phyloP scores from a whole-genome alignment of 2,329 filamentous ascomycete genomes.

The Paecilomyces variotii region DNA sequence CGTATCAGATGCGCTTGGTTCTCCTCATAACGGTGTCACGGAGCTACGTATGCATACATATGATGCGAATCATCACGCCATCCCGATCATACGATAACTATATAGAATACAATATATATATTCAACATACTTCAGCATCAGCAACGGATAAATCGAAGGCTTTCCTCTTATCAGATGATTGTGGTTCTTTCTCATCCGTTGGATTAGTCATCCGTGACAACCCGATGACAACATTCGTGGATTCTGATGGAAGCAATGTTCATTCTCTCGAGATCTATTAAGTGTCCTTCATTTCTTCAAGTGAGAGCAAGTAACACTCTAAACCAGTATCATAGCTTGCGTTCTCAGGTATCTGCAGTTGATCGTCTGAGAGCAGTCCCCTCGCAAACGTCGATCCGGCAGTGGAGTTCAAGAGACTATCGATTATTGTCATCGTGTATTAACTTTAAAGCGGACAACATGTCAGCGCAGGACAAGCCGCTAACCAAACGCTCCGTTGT shows the following conservation, averaged over 20 bases:
- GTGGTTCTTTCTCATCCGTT: background rate
- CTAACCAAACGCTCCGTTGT: slow-evolving; percentile 29
- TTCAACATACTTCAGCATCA: background rate
- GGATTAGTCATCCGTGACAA: background rate
- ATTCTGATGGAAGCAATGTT: background rate
- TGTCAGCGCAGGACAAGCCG: slow-evolving; percentile 4
- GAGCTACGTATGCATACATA: background rate
- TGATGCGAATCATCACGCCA: background rate
- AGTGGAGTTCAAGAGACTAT: background rate
- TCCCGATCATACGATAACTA: background rate
- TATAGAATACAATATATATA: background rate
- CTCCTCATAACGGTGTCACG: background rate
- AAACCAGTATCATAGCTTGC: background rate
- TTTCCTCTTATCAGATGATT: background rate
- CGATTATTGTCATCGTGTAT: background rate
- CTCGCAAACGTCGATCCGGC: background rate
- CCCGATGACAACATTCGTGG: background rate
- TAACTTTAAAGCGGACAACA: background rate
- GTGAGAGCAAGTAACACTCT: background rate
- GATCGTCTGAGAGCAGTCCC: background rate
- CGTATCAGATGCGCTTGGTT: too few relatives aligned
- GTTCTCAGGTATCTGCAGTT: background rate
- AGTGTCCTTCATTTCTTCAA: background rate
- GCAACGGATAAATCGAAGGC: background rate
- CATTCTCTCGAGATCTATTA: background rate